Percentiles rank a stretch among this genome's conserved stretches.
phyloP scores from a whole-genome alignment of 2,329 filamentous ascomycete species.

The Fusarium sp. region DNA sequence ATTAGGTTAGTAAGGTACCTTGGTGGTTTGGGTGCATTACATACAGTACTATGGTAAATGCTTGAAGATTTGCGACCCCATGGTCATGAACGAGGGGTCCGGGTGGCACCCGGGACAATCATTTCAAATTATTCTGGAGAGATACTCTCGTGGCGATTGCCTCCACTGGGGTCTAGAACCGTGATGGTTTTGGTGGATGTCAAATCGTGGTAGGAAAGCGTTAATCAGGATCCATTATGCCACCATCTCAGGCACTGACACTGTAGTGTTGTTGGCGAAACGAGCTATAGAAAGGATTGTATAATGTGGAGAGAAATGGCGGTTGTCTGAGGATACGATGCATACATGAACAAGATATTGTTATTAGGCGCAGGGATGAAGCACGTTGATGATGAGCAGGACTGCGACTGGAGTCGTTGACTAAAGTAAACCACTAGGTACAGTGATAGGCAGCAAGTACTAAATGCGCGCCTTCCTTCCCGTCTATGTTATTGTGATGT shows the following conservation, averaged over 20 bases:
- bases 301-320: neutral
- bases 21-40: constrained; percentile 2
- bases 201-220: constrained; percentile 12
- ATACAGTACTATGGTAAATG: neutral
- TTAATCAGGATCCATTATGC: constrained; percentile 26
- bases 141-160: constrained; percentile 25
- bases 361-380: constrained; percentile 8
- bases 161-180: constrained; percentile 26
- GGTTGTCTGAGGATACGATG: neutral
- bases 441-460: neutral
- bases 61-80: constrained; percentile 23
- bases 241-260: constrained; percentile 10
- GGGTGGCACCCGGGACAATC: constrained; percentile 36
- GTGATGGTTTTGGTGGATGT: constrained; percentile 8
- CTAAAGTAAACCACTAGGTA: neutral
- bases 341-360: neutral
- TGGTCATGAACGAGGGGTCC: constrained; percentile 32
- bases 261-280: neutral
- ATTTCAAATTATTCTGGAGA: constrained; percentile 6
- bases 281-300: constrained; percentile 8
- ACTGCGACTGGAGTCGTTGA: neutral
- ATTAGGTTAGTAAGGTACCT: neutral
- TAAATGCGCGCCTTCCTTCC: constrained; percentile 10
- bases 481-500: neutral
- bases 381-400: constrained; percentile 9